Conservation (phyloP, 306 rosid genomes). For the Ziziphus jujuba region DNA sequence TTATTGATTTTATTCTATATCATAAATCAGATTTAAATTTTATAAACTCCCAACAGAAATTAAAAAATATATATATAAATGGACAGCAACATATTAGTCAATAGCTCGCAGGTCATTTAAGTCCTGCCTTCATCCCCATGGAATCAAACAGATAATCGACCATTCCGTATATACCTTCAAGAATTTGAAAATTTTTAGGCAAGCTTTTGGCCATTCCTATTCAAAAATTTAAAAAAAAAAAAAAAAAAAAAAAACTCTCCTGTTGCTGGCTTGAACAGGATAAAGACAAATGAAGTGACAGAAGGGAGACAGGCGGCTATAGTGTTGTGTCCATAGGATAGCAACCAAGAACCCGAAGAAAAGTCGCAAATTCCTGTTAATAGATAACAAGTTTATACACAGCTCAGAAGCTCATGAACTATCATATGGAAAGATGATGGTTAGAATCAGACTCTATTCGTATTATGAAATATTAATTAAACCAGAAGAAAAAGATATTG, state of each 20-base stretch:
- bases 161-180: background rate
- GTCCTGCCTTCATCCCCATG: background rate
- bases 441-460: too few relatives aligned
- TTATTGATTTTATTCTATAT: too few relatives aligned
- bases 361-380: slow-evolving; percentile 55
- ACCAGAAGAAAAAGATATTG: too few relatives aligned
- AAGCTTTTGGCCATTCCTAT: slow-evolving; percentile 5
- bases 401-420: background rate
- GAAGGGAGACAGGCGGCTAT: background rate
- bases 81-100: too few relatives aligned
- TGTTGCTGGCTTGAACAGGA: slow-evolving; percentile 15
- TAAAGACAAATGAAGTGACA: background rate
- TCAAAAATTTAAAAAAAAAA: too few relatives aligned
- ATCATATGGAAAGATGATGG: too few relatives aligned
- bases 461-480: too few relatives aligned
- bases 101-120: too few relatives aligned
- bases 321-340: slow-evolving; percentile 43
- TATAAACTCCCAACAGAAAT: too few relatives aligned
- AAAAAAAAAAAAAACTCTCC: background rate
- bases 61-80: too few relatives aligned
- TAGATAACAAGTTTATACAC: background rate
- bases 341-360: slow-evolving; percentile 61
- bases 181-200: background rate
- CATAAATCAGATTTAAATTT: too few relatives aligned
- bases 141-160: background rate